A percentile compares a stretch with the other conserved stretches of the same genome.
Evolutionary conservation across 768 basidiomycete species (phyloP).

Genomic region (Tricholoma sp.): DNA sequence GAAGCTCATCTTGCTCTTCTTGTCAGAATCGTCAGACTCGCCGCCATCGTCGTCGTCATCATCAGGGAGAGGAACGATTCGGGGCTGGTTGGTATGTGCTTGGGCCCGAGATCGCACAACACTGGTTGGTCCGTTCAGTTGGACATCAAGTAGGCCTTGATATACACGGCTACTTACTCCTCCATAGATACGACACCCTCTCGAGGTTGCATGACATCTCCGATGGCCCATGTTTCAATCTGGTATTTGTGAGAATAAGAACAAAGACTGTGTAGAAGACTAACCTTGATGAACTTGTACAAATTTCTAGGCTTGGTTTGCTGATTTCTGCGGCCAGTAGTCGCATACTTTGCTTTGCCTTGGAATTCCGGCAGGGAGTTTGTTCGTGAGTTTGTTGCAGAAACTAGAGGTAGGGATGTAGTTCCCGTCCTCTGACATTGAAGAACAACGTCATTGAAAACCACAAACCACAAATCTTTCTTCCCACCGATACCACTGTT

Average conservation of each 20-base stretch:
- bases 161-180: constrained; percentile 53
- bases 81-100: constrained; percentile 41
- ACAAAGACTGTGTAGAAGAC: constrained; percentile 11
- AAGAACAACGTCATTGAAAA: constrained; percentile 93
- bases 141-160: constrained; percentile 4
- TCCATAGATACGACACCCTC: constrained; percentile 87
- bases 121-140: constrained; percentile 29
- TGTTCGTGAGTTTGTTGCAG: constrained; percentile 60
- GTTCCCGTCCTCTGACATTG: constrained; percentile 88
- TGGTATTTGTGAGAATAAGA: constrained; percentile 21
- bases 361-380: constrained; percentile 81
- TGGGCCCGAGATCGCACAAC: constrained; percentile 68
- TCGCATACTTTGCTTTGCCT: constrained; percentile 81
- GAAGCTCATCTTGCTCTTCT: constrained; percentile 92
- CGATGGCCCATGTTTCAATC: constrained; percentile 88
- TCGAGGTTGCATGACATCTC: constrained; percentile 66
- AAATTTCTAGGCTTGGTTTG: constrained; percentile 85
- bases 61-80: constrained; percentile 63
- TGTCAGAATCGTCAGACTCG: constrained; percentile 82
- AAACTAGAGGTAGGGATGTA: constrained; percentile 75
- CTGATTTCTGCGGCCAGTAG: constrained; percentile 67
- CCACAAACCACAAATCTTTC: constrained; percentile 91
- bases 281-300: constrained; percentile 88
- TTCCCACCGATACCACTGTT: constrained; percentile 53
- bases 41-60: constrained; percentile 50